phyloP scores from a whole-genome alignment of 2,329 filamentous ascomycete genomes.

The Clarireedia hainanense region DNA sequence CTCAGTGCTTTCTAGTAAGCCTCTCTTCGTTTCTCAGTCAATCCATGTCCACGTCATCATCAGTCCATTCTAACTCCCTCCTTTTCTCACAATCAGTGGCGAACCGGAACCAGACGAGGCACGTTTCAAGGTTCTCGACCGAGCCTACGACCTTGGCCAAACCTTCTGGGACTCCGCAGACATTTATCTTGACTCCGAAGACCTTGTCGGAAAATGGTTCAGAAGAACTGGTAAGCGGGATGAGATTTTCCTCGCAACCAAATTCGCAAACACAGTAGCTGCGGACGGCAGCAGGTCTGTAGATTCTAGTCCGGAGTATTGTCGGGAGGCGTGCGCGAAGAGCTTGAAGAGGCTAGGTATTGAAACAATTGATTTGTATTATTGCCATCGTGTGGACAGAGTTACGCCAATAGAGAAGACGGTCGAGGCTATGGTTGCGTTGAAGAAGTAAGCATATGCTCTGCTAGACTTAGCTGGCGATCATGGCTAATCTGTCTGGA shows the following conservation, averaged over 20 bases:
- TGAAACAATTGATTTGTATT: conserved; percentile 32
- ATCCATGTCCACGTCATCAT: too few relatives aligned
- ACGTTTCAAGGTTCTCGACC: conserved; percentile 33
- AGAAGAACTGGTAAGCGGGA: conserved; percentile 35
- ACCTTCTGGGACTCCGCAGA: conserved; percentile 33
- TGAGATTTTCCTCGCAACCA: conserved; percentile 45
- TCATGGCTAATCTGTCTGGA: neutral
- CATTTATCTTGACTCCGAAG: conserved; percentile 38
- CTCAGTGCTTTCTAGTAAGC: conserved; percentile 8
- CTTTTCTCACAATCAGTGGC: conserved; percentile 7
- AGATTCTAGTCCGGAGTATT: conserved; percentile 35
- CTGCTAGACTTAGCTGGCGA: neutral
- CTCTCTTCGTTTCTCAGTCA: too few relatives aligned
- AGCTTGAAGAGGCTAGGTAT: conserved; percentile 35
- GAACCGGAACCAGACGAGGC: conserved; percentile 27
- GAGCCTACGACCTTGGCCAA: conserved; percentile 32
- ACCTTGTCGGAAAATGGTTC: conserved; percentile 42
- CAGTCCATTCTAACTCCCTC: neutral
- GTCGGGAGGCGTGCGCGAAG: conserved; percentile 33
- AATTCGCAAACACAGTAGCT: conserved; percentile 35
- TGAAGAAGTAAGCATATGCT: conserved; percentile 25
- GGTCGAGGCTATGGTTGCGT: conserved; percentile 33
- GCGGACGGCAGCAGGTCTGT: conserved; percentile 11
- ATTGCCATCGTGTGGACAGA: conserved; percentile 30
- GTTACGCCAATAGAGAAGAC: conserved; percentile 37